Base-by-base conservation (phyloP, 106 monocot species). In the Alisma plantagoaquatica region DNA sequence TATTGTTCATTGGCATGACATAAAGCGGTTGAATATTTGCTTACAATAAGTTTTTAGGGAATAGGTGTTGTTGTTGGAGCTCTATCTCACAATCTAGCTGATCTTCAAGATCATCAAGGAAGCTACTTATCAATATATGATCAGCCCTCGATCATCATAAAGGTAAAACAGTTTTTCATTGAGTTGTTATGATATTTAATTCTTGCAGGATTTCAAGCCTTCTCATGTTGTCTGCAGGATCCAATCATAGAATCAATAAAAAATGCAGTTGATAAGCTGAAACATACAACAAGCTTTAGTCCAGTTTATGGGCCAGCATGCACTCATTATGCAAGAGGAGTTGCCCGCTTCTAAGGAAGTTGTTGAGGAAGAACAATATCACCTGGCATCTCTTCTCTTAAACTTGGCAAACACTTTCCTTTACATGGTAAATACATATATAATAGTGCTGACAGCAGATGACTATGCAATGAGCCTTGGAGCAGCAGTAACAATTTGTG, bases 391-490 rank as follows among this genome's bases (percentile, higher is more conserved):
- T 31, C 84, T 91, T 56, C 30, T 91, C 4, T 73, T 91, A 59
- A 91, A 91, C 59, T 62, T 91, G 69, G 81, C 43, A 17, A 91
- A 81, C 63, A 85, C 91, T 21, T 91, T 85, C 64, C 85, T 91
- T 41, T 91, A 91, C 68, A 91, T 91, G 91, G 91, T 91, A 54
- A 91, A 91, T 65, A 91, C 91, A 35, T 91, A 91, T 43, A 82
- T 91, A 30, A 78, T 91, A 58, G 91, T 91, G 12, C 91, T 85
- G 42, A 91, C 91, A 29, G 91, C 91, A 19, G 91, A 91, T 73
- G 73, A 91, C 30, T 91, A 91, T 49, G 77, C 91, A 29, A 23
- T 75, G 48, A 85, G 70, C 49, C 78, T 91, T 61, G 85, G 85
- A 56, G 91, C 91, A 28, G 81, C 91, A 57, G 75, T 81, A 25